phyloP scores from a whole-genome alignment of 176 grass and related monocot species.

The Eragrostis nindensis region DNA sequence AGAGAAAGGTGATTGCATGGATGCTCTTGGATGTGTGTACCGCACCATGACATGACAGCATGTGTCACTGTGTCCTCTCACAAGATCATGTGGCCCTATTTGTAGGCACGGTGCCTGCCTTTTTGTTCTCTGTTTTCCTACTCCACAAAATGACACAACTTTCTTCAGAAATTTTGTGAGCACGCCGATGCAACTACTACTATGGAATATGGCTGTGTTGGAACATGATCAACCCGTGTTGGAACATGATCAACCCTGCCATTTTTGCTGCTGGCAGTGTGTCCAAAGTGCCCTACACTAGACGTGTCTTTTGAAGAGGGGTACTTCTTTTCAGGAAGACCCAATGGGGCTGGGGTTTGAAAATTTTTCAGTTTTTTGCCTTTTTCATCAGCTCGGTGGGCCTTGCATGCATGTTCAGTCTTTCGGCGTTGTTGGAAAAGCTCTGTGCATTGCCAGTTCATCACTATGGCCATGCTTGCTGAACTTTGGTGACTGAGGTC shows the following conservation, averaged over 20 bases:
- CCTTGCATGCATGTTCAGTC: neutral
- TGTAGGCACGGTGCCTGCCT: neutral
- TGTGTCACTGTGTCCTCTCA: conserved; percentile 47
- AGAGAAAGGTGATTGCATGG: conserved; percentile 42
- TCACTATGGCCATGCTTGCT: neutral
- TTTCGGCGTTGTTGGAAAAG: neutral
- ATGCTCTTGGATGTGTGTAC: neutral
- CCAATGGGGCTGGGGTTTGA: neutral
- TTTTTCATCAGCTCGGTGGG: conserved; percentile 1
- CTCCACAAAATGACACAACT: neutral
- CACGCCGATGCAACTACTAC: neutral
- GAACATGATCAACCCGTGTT: neutral
- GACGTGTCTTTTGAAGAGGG: neutral
- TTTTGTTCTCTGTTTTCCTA: neutral
- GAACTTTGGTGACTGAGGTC: neutral
- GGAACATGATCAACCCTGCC: neutral
- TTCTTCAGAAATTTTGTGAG: conserved; percentile 9
- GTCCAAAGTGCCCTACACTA: neutral
- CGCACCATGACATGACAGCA: conserved; percentile 33
- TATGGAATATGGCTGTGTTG: neutral
- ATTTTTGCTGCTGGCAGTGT: neutral
- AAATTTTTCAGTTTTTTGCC: neutral
- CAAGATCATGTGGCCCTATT: conserved; percentile 44
- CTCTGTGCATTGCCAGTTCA: neutral
- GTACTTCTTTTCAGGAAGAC: neutral